Base-by-base conservation (phyloP, 2,329 filamentous ascomycete species). In the Cordyceps cicadae region DNA sequence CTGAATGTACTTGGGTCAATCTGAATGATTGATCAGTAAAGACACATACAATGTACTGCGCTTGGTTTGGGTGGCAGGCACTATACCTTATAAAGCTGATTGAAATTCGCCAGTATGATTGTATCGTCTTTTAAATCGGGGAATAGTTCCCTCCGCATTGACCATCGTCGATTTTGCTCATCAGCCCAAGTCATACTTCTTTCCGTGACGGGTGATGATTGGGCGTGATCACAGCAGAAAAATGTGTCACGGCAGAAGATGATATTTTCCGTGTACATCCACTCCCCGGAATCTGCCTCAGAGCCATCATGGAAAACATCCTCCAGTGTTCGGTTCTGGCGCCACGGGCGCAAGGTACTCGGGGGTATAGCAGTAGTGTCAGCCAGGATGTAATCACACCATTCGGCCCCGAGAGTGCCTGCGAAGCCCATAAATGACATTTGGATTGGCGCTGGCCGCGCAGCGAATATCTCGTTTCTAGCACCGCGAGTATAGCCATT, bases 351-450 rank as follows among this genome's bases (percentile, higher is more conserved):
- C 32, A 97, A 78, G 0, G 93, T 97, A 29, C 86, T 84, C 0
- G 81, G 82, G 0, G 94, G 94, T 58, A 99, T 87, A 0, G 94
- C 92, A 1, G 88, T 93, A 55, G 88, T 81, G 69, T 99, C 94
- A 3, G 94, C 92, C 29, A 97, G 82, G 17, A 99, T 86, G 69
- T 99, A 99, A 71, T 99, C 94, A 67, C 94, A 99, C 94, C 94
- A 99, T 71, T 99, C 94, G 3, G 94, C 94, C 6, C 94, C 94
- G 1, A 99, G 78, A 0, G 93, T 97, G 11, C 94, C 94, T 0
- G 94, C 94, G 71, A 99, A 99, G 0, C 94, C 94, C 94, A 99
- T 99, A 69, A 99, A 99, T 0, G 94, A 96, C 94, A 99, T 99
- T 66, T 99, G 94, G 49, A 99, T 91, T 0, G 94, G 94, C 2